These are phyloP conservation scores for Glycine soja DNA, from an alignment of 306 rosid genomes.

Conservation along the genomic window DNA sequence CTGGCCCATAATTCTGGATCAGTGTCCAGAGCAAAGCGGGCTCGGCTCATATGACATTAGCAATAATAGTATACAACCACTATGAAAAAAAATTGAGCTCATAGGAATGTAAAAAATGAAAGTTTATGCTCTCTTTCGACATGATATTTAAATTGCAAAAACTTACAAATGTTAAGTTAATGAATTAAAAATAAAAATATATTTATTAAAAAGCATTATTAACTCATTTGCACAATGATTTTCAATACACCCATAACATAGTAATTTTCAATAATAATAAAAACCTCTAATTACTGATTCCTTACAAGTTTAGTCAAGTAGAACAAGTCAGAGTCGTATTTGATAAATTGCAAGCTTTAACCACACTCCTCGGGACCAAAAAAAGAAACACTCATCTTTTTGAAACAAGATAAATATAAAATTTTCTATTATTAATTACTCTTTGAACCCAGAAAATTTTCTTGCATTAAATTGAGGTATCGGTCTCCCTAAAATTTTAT, in stretches of 20 bases:
- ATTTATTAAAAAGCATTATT: not conserved
- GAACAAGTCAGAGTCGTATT: not conserved
- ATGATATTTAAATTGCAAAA: not conserved
- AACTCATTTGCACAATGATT: not conserved
- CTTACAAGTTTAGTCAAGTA: not conserved
- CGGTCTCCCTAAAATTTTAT: not conserved
- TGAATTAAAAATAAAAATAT: not conserved
- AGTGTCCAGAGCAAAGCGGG: not conserved
- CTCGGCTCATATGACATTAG: not conserved
- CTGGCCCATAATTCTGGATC: conserved; percentile 27
- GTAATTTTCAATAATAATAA: no score
- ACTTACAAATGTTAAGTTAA: not conserved
- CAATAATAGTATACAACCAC: not conserved
- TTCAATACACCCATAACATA: no score
- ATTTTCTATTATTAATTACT: not conserved
- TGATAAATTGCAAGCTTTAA: not conserved
- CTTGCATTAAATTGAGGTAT: not conserved
- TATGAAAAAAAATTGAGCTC: not conserved
- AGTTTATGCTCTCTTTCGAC: conserved; percentile 5
- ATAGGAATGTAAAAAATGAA: conserved; percentile 27
- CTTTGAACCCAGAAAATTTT: not conserved
- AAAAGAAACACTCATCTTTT: not conserved
- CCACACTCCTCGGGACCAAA: not conserved
- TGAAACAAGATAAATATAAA: not conserved
- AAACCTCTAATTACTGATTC: not conserved